These are phyloP conservation scores for Backusella liffmaniae DNA, from an alignment of 192 early-diverging fungal genomes.

Conservation along the genomic window DNA sequence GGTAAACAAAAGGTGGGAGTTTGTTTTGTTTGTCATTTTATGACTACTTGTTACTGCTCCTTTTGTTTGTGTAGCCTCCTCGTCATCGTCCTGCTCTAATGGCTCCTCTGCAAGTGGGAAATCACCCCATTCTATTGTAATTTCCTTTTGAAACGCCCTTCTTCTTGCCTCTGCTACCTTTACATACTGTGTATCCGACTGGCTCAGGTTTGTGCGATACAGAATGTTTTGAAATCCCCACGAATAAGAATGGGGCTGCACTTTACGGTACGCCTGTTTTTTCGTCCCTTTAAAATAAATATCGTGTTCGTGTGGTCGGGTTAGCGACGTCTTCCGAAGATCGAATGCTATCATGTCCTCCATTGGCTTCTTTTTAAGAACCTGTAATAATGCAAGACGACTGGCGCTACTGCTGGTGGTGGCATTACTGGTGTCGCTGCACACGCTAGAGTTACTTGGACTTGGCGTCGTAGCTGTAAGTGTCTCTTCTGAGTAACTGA, in stretches of 20 bases:
- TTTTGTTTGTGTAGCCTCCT: background rate
- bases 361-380: conserved; percentile 4
- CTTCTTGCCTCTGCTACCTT: conserved; percentile 31
- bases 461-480: background rate
- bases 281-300: conserved; percentile 27
- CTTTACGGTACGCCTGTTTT: conserved; percentile 22
- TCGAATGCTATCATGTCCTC: conserved; percentile 17
- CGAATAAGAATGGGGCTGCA: conserved; percentile 37
- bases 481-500: background rate
- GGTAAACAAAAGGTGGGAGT: conserved; percentile 23
- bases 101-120: background rate
- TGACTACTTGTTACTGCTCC: background rate
- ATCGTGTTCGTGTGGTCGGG: conserved; percentile 27
- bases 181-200: background rate
- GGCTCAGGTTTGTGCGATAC: background rate
- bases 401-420: background rate
- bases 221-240: conserved; percentile 42
- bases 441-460: background rate
- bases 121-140: conserved; percentile 29
- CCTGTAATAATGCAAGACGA: background rate
- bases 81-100: background rate
- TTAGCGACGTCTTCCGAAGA: conserved; percentile 26
- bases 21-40: conserved; percentile 22
- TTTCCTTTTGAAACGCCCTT: conserved; percentile 37
- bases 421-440: background rate